Evolutionary conservation across 306 rosid genomes (phyloP).

Genomic region (Gillenia trifoliata): DNA sequence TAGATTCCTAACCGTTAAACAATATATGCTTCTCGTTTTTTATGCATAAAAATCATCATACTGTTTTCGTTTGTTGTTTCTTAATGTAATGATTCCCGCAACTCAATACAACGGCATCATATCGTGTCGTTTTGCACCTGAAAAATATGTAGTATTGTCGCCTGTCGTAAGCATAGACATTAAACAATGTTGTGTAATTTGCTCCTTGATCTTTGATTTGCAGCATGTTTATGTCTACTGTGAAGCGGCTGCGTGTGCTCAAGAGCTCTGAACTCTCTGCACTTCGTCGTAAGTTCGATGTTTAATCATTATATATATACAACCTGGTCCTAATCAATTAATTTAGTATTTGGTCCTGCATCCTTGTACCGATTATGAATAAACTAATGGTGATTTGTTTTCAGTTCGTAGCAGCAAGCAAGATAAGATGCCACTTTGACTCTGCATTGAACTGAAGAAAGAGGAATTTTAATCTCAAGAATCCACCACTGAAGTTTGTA

Average conservation of each 20-base stretch:
- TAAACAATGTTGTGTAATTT: background rate
- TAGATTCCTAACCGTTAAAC: constrained; percentile 42
- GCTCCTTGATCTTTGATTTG: constrained; percentile 18
- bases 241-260: constrained; percentile 77
- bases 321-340: background rate
- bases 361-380: background rate
- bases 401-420: constrained; percentile 43
- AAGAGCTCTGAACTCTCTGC: constrained; percentile 74
- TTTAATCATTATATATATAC: background rate
- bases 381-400: background rate
- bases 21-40: background rate
- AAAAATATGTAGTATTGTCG: background rate
- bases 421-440: constrained; percentile 26
- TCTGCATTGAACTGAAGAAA: constrained; percentile 29
- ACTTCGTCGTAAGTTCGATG: constrained; percentile 50
- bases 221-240: constrained; percentile 88
- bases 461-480: constrained; percentile 12
- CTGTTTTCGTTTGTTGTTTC: background rate
- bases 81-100: background rate
- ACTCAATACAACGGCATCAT: background rate
- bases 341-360: background rate
- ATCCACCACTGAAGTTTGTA: constrained; percentile 16
- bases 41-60: background rate
- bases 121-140: constrained; percentile 1
- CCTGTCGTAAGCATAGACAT: background rate